Evolutionary conservation across 129 eudicot species (phyloP), one percentile per base, ranked within the genome.

Genomic region (Chrysanthemum makinoi): DNA sequence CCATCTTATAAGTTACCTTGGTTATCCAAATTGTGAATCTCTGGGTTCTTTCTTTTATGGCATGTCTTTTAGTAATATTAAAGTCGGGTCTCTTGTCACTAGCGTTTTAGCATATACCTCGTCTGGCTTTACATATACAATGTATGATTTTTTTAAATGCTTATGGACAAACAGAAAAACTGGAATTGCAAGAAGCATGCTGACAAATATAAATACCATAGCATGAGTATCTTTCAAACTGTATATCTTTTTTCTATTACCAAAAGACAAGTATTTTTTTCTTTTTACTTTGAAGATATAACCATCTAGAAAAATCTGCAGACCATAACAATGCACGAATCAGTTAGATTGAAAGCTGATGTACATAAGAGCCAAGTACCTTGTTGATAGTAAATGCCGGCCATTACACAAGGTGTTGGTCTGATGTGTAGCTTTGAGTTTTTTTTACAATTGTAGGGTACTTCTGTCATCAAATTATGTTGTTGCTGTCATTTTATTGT

Each of bases 1-100:
- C 83, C 90, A 85, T 85, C 22, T 47, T 58, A n/a, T 22, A 16
- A 28, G 46, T 24, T 48, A 61, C 35, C 35, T 72, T 61, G 24
- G 16, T 60, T 19, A 10, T 58, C 39, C 6, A 48, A 66, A 6
- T 66, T 11, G 3, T 48, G 58, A 67, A 67, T 13, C 46, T 17
- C 6, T 7, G 8, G 43, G 52, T 50, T 73, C 24, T 5, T 28
- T 61, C 61, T 49, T 62, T 62, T 62, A 73, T 73, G 49, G 35
- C 22, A 53, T 4, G 3, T 10, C n/a, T 72, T 10, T 46, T 28
- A 8, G 2, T 39, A 39, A 39, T 39, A 39, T 7, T 39, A 39
- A 39, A 39, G 7, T 39, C 46, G 46, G 46, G 46, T 39, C 46
- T 39, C 46, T 0, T 10, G 18, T 60, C 50, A 49, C 62, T n/a